Evolutionary conservation across 164 flowering plant species (phyloP).

Genomic region (Sextonia rubra): DNA sequence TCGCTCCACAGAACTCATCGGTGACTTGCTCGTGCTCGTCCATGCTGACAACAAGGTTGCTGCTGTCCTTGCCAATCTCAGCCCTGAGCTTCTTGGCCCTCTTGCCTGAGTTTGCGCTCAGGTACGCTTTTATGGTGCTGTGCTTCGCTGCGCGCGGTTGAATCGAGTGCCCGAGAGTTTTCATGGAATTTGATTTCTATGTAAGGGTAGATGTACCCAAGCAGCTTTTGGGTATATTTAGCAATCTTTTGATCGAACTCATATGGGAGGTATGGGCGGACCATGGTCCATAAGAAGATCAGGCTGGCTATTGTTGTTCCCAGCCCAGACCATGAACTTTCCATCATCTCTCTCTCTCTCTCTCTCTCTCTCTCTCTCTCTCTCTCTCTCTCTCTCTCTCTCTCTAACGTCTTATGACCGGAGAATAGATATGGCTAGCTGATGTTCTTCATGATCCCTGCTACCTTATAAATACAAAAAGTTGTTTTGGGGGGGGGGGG

Average conservation of each 20-base stretch:
- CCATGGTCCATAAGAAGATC: conserved; percentile 44
- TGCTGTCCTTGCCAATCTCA: conserved; percentile 32
- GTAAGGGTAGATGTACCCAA: conserved; percentile 33
- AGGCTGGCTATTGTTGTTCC: conserved; percentile 43
- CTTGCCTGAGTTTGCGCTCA: conserved; percentile 31
- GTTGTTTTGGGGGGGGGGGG: no score
- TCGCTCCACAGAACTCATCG: conserved; percentile 41
- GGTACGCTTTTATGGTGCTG: conserved; percentile 44
- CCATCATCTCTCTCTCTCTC: background rate
- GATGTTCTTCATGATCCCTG: no score
- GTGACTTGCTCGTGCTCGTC: conserved; percentile 49
- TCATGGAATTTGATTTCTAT: conserved; percentile 46
- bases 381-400: background rate
- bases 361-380: background rate
- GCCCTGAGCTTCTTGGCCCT: conserved; percentile 50
- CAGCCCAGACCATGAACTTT: conserved; percentile 6
- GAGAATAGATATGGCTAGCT: no score
- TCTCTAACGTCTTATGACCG: no score
- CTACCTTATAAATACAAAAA: no score
- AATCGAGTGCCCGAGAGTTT: conserved; percentile 35
- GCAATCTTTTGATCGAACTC: conserved; percentile 23
- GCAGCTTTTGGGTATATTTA: conserved; percentile 20
- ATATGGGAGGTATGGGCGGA: conserved; percentile 40
- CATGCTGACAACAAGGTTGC: conserved; percentile 39
- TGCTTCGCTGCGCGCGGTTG: conserved; percentile 44